Evolutionary conservation across 345 rosid species (phyloP).

Genomic region (Viola odorata): DNA sequence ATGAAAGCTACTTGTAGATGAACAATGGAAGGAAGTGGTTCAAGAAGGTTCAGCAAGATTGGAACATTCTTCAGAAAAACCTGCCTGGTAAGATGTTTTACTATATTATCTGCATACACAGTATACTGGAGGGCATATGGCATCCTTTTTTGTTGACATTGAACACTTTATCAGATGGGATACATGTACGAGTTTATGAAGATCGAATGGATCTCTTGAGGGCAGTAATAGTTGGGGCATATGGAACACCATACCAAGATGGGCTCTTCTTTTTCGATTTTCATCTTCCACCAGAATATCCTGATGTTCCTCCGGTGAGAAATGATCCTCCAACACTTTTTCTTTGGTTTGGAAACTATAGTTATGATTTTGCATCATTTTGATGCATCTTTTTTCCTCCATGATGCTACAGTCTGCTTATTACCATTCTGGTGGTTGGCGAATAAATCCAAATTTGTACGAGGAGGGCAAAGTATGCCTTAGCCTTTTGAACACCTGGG

Average conservation of each 20-base stretch:
- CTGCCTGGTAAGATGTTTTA: constrained; percentile 65
- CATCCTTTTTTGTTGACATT: constrained; percentile 9
- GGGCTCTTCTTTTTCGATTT: constrained; percentile 98
- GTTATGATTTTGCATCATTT: neutral
- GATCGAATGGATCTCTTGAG: constrained; percentile 94
- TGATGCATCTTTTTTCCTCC: constrained; percentile 1
- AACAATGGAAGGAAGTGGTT: constrained; percentile 80
- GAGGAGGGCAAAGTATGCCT: constrained; percentile 99
- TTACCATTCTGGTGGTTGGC: constrained; percentile 98
- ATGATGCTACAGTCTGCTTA: constrained; percentile 65
- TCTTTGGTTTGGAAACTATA: constrained; percentile 2
- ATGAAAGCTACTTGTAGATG: too few relatives aligned
- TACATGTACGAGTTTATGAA: constrained; percentile 82
- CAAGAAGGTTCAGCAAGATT: constrained; percentile 95
- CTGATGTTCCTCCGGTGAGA: constrained; percentile 83
- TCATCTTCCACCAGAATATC: constrained; percentile 83
- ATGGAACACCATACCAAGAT: constrained; percentile 98
- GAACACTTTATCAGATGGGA: constrained; percentile 55
- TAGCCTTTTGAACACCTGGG: constrained; percentile 97
- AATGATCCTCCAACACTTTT: constrained; percentile 1
- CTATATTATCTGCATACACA: neutral
- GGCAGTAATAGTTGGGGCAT: constrained; percentile 89
- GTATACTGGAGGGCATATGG: neutral
- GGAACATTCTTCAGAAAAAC: constrained; percentile 94
- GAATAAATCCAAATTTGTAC: constrained; percentile 86